Evolutionary conservation across 306 rosid genomes (phyloP), one percentile per base, ranked within the genome.

Genomic region (Carpinus fangiana): DNA sequence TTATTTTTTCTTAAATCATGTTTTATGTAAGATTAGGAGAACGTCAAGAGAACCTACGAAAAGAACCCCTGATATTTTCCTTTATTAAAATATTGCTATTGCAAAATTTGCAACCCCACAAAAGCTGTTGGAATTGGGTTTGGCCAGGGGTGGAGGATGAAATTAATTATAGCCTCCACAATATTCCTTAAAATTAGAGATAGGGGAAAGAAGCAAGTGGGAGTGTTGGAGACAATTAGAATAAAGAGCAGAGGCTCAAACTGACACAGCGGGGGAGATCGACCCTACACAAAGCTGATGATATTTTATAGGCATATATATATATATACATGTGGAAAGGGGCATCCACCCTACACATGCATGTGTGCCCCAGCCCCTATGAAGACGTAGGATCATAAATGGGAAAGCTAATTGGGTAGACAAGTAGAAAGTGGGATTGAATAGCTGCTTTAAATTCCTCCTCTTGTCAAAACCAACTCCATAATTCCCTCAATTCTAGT

Each of bases 311-410:
- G 0, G 8, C 1, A 72, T 13, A 36, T 31, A 31, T 31, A 2
- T 31, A 1, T 0, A 2, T 2, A 71, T 46, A 57, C 1, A 1
- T 70, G 14, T 41, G 31, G 4, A 55, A 55, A 51, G n/a, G 72
- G 72, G 54, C 55, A 74, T 60, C 34, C 34, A 31, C 34, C 34
- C 53, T 62, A 81, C 77, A 47, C 72, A 69, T 84, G 84, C 11
- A 62, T 77, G 73, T 34, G 51, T 47, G 12, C 4, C 45, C 45
- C 48, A 31, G 74, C 55, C 28, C 74, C 80, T 77, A 81, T 67
- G 60, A 1, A 36, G 41, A 70, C 74, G 74, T 81, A 81, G 83
- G 79, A 74, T 82, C 81, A 83, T 86, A 80, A 86, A 86, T 86
- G 73, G 75, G 78, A 38, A 74, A 75, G 70, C 57, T 76, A 69